These are phyloP conservation scores for Linnemannia exigua DNA, from an alignment of 192 early-diverging fungal genomes.

Conservation along the genomic window DNA sequence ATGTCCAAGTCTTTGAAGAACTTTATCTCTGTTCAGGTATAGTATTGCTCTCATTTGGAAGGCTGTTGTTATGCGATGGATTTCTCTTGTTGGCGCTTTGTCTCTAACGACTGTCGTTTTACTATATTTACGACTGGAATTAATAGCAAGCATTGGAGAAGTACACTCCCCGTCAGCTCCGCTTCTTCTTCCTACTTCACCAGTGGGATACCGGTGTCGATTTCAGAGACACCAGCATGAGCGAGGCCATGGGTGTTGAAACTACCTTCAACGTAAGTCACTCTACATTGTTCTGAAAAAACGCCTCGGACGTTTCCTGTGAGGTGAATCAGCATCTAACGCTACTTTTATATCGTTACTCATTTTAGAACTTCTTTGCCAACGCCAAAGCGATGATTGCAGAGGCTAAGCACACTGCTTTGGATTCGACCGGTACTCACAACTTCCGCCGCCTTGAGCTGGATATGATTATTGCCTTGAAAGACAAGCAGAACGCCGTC, in stretches of 20 bases:
- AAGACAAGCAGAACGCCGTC: conserved; percentile 76
- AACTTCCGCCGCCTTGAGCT: conserved; percentile 80
- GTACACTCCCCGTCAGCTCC: conserved; percentile 87
- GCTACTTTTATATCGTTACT: not conserved
- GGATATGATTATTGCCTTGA: conserved; percentile 74
- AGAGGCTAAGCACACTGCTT: conserved; percentile 67
- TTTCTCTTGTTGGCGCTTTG: not conserved
- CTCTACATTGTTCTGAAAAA: not conserved
- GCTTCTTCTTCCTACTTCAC: conserved; percentile 90
- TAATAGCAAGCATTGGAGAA: conserved; percentile 80
- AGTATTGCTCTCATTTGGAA: conserved; percentile 21
- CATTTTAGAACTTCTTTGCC: conserved; percentile 86
- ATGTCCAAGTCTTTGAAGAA: conserved; percentile 99
- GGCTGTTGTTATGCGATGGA: not conserved
- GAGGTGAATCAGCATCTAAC: not conserved
- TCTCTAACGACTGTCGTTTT: not conserved
- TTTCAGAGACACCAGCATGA: conserved; percentile 82
- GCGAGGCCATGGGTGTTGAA: conserved; percentile 85
- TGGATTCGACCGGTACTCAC: conserved; percentile 78
- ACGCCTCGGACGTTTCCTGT: no score
- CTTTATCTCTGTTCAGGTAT: conserved; percentile 90
- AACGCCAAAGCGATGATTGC: conserved; percentile 84
- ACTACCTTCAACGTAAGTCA: conserved; percentile 75
- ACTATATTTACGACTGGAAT: not conserved
- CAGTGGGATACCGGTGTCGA: conserved; percentile 91